Conservation (phyloP, 192 early-diverging fungal species). For the Phlyctochytrium arcticum region DNA sequence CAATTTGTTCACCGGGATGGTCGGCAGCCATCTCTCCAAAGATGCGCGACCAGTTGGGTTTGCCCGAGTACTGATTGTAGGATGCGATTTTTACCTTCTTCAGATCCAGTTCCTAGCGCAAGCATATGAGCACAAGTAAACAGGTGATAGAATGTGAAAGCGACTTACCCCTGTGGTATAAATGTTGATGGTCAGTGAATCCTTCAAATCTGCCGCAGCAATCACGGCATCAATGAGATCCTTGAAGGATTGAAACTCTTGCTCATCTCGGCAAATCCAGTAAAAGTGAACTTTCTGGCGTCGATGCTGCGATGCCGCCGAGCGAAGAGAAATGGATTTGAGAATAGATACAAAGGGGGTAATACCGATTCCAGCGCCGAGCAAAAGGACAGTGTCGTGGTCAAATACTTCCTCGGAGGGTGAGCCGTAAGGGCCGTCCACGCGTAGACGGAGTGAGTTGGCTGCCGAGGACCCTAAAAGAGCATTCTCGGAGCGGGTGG, state of each 20-base stretch:
- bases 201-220: conserved; percentile 9
- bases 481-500: not conserved
- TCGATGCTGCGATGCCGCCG: not conserved
- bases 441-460: conserved; percentile 41
- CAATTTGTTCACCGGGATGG: conserved; percentile 27
- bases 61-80: conserved; percentile 33
- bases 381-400: conserved; percentile 28
- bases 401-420: conserved; percentile 49
- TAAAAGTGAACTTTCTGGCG: conserved; percentile 34
- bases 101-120: conserved; percentile 44
- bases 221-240: conserved; percentile 37
- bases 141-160: conserved; percentile 4
- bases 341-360: conserved; percentile 36
- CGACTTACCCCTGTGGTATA: conserved; percentile 44
- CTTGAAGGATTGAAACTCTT: conserved; percentile 33
- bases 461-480: conserved; percentile 7
- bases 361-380: conserved; percentile 37
- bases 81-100: conserved; percentile 47
- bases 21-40: conserved; percentile 31
- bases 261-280: conserved; percentile 33
- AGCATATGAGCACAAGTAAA: conserved; percentile 51
- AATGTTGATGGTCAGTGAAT: conserved; percentile 22
- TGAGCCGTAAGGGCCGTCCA: conserved; percentile 71
- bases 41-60: conserved; percentile 36
- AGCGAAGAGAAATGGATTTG: conserved; percentile 24